These are phyloP conservation scores for Tylopilus rubrobrunneus DNA, from an alignment of 768 basidiomycete genomes.

Conservation along the genomic window DNA sequence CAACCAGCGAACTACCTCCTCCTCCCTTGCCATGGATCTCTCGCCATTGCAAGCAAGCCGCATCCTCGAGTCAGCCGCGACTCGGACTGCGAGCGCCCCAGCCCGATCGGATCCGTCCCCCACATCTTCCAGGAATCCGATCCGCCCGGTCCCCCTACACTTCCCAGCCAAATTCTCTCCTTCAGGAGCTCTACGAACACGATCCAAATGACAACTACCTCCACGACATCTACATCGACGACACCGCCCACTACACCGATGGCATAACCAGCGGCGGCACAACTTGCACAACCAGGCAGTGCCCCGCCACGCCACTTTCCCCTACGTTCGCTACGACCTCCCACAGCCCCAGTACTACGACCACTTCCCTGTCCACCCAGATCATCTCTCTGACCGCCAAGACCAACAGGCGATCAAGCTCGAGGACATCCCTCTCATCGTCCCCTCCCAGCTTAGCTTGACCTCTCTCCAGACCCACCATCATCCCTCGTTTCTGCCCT, in stretches of 20 bases:
- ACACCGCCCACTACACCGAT: slow-evolving; percentile 32
- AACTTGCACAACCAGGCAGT: slow-evolving; percentile 20
- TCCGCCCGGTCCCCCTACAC: slow-evolving; percentile 34
- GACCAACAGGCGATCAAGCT: slow-evolving; percentile 51
- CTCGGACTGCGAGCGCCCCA: too few relatives aligned
- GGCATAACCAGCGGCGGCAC: slow-evolving; percentile 23
- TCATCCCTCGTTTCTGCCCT: slow-evolving; percentile 40
- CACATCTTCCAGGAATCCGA: slow-evolving; percentile 47
- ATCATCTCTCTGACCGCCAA: slow-evolving; percentile 32
- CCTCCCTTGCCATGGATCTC: too few relatives aligned
- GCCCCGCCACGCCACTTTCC: slow-evolving; percentile 68
- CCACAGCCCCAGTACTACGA: slow-evolving; percentile 38
- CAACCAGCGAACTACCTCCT: too few relatives aligned
- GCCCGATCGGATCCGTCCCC: slow-evolving; percentile 43
- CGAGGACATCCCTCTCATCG: slow-evolving; percentile 56
- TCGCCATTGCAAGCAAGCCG: too few relatives aligned
- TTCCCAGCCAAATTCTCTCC: slow-evolving; percentile 46
- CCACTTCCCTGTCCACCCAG: slow-evolving; percentile 35
- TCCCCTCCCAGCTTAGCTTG: slow-evolving; percentile 54
- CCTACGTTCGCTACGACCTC: slow-evolving; percentile 71
- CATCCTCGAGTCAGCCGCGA: too few relatives aligned
- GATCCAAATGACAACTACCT: slow-evolving; percentile 43
- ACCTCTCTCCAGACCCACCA: slow-evolving; percentile 29
- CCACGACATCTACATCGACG: slow-evolving; percentile 33
- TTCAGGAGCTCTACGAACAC: slow-evolving; percentile 69